Evolutionary conservation across 75 land plant species (phyloP).

Genomic region (Selaginella moellendorffii): DNA sequence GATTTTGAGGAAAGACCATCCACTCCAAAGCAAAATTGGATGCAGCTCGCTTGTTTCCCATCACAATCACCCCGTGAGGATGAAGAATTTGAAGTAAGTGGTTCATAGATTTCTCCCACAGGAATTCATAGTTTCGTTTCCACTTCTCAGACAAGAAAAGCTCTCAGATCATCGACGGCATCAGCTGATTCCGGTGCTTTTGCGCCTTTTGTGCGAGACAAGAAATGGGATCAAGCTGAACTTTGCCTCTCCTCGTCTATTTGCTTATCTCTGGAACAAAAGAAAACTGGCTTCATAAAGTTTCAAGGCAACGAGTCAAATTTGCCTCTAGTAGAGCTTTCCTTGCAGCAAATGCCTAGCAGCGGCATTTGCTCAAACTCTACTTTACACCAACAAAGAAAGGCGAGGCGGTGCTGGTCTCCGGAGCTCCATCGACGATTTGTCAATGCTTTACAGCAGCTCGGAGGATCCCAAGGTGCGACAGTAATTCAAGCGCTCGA

Average conservation of each 20-base stretch:
- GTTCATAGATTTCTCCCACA: background rate
- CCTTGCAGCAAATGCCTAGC: background rate
- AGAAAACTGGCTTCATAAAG: background rate
- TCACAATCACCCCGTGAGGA: background rate
- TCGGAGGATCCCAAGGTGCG: conserved; percentile 11
- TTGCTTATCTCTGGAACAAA: background rate
- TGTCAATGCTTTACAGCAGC: conserved; percentile 8
- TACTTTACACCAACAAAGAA: background rate
- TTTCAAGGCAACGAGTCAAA: background rate
- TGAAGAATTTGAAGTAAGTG: background rate
- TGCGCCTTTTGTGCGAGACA: background rate
- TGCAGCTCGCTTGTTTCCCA: too few species aligned
- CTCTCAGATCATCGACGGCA: too few species aligned
- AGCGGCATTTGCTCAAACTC: background rate
- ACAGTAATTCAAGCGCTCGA: background rate
- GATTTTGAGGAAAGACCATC: too few species aligned
- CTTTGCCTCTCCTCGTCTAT: background rate
- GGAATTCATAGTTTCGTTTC: background rate
- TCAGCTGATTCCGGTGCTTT: too few species aligned
- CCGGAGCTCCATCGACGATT: conserved; percentile 10
- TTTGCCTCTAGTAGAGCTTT: too few species aligned
- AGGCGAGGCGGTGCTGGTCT: conserved; percentile 9
- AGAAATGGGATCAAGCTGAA: background rate
- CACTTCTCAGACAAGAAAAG: background rate
- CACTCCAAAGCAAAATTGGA: too few species aligned